A percentile compares a stretch with the other conserved stretches of the same genome.
Conservation (phyloP, 305 asterid species). For the Fraxinus baroniana region DNA sequence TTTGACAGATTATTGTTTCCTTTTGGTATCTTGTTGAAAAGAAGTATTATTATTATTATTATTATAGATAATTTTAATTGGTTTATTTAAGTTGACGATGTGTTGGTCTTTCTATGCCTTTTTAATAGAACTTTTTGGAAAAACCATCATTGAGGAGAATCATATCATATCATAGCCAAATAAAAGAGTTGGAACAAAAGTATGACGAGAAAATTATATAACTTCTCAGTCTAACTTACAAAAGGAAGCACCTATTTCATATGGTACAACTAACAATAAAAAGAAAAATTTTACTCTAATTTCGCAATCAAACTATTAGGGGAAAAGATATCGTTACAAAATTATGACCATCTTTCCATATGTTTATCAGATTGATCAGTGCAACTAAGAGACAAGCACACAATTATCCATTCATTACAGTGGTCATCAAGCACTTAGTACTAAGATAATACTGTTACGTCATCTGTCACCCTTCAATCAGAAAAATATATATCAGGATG, state of each 20-base stretch:
- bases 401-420: conserved; percentile 11
- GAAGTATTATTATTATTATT: not conserved
- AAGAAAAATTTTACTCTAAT: not conserved
- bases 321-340: not conserved
- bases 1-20: not conserved
- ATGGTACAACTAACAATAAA: not conserved
- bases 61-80: not conserved
- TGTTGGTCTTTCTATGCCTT: not conserved
- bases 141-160: not conserved
- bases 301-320: not conserved
- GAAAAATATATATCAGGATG: conserved; percentile 57
- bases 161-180: not conserved
- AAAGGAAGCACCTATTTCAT: not conserved
- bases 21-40: not conserved
- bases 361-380: not conserved
- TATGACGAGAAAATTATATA: not conserved
- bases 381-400: not conserved
- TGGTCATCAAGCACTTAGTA: not conserved
- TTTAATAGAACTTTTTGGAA: not conserved
- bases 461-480: conserved; percentile 31
- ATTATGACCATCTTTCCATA: not conserved
- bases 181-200: not conserved
- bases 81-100: not conserved
- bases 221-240: not conserved
- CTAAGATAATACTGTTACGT: conserved; percentile 12